Evolutionary conservation across 768 basidiomycete genomes (phyloP), one percentile per base, ranked within the genome.

Genomic region (Fomitopsis pulvina): DNA sequence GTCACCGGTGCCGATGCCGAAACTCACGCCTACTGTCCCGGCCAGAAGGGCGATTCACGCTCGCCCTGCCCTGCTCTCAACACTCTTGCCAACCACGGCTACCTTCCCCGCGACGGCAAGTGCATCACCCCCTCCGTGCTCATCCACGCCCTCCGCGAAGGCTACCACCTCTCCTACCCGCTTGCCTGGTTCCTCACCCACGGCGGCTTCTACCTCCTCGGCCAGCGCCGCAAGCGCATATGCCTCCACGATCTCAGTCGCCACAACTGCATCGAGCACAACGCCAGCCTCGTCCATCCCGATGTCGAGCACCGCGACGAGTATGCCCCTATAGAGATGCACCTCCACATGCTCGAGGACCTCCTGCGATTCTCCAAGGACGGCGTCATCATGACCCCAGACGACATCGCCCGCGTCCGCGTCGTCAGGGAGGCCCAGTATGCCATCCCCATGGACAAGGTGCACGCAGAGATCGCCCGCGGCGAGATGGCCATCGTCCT

Each of bases 401-500:
- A 71, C 48, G 66, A 63, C 52, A 70, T 83, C 11, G 81, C 77
- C 2, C 66, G 71, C 22, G 72, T 76, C 8, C 72, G 83, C 2
- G 62, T 80, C 2, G 69, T 78, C 47, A 66, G 82, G 24, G 81
- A 85, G 55, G 69, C 64, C 14, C 60, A 67, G 32, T 75, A 63
- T 6, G 60, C 62, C 4, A 22, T 12, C 16, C 65, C 68, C 0
- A 57, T 84, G 24, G 72, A 75, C 46, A 48, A 55, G 3, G 34
- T 79, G 4, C 79, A 80, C 53, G 71, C 74, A 1, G 80, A 82
- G 64, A 75, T 85, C 48, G 83, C 83, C 1, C 72, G 81, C 3
- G 83, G 81, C n/a, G 83, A 85, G 64, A 80, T 85, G 72, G 79
- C 76, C 0, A 76, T 85, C 46, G 76, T 82, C 9, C 66, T 83